A percentile compares a stretch with the other conserved stretches of the same genome.
Conservation (phyloP, 768 basidiomycete species). For the Leccinum fibrillosum region DNA sequence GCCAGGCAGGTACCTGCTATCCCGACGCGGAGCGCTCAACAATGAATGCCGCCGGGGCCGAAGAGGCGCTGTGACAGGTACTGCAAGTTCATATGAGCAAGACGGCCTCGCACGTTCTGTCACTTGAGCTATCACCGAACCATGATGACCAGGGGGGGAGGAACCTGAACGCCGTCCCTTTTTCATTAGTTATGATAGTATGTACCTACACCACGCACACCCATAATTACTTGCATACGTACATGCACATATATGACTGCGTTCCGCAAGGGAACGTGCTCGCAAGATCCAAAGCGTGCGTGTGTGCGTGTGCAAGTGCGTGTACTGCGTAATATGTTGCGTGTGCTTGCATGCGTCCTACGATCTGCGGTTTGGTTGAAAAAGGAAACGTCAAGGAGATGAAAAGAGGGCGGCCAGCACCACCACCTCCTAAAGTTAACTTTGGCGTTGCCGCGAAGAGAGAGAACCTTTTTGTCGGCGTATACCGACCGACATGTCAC, state of each 20-base stretch:
- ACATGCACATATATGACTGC: neutral
- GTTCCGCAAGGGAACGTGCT: neutral
- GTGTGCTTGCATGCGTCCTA: neutral
- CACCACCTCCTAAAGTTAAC: neutral
- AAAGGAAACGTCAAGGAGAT: conserved; percentile 12
- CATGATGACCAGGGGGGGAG: neutral
- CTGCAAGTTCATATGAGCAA: neutral
- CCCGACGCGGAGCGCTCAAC: neutral
- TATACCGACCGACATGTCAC: neutral
- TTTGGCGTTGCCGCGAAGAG: conserved; percentile 1
- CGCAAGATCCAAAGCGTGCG: neutral
- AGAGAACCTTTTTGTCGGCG: neutral
- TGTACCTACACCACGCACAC: neutral
- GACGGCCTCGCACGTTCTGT: neutral
- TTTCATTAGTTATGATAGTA: neutral
- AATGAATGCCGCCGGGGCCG: neutral
- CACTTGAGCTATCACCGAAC: neutral
- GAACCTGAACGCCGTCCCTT: neutral
- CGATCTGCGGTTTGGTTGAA: neutral
- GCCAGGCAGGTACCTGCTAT: neutral
- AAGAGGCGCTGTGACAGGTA: neutral
- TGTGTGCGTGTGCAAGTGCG: neutral
- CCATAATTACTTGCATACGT: neutral
- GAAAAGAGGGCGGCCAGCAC: neutral
- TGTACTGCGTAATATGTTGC: neutral